A percentile compares a stretch with the other conserved stretches of the same genome.
Conservation (phyloP, 176 grass and related monocot genomes). For the Cymbopogon citratus region DNA sequence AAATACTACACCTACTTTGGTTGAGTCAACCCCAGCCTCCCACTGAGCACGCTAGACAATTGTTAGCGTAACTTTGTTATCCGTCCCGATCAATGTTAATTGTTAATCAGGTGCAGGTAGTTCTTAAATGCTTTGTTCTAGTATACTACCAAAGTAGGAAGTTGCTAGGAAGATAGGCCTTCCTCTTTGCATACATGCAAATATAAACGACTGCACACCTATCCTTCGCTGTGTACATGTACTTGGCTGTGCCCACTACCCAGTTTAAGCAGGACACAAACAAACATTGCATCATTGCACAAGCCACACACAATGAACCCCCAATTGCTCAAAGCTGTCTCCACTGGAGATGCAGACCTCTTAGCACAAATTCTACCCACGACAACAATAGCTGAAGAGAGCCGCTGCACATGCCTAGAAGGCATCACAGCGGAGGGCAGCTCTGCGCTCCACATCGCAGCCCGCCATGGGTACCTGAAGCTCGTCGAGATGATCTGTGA, state of each 20-base stretch:
- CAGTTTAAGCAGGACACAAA: too few relatives aligned
- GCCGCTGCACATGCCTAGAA: neutral
- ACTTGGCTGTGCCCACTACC: too few relatives aligned
- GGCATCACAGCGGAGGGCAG: neutral
- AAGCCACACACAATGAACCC: neutral
- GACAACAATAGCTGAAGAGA: neutral
- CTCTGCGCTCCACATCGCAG: constrained; percentile 12
- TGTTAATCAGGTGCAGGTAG: too few relatives aligned
- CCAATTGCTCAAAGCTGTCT: neutral
- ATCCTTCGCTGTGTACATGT: too few relatives aligned
- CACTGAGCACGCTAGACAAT: neutral
- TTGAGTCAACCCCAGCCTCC: neutral
- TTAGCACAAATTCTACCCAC: neutral
- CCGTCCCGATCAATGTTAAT: too few relatives aligned
- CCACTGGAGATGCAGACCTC: neutral
- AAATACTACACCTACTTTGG: neutral
- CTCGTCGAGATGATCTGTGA: neutral
- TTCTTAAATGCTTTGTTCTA: too few relatives aligned
- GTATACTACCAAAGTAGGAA: too few relatives aligned
- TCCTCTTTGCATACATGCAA: too few relatives aligned
- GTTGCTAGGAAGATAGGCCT: too few relatives aligned
- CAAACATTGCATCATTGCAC: neutral
- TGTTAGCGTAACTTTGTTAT: neutral
- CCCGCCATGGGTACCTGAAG: neutral
- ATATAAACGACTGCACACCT: too few relatives aligned